These are phyloP conservation scores for Cercospora sojina DNA, from an alignment of 2,329 filamentous ascomycete species.

Conservation along the genomic window DNA sequence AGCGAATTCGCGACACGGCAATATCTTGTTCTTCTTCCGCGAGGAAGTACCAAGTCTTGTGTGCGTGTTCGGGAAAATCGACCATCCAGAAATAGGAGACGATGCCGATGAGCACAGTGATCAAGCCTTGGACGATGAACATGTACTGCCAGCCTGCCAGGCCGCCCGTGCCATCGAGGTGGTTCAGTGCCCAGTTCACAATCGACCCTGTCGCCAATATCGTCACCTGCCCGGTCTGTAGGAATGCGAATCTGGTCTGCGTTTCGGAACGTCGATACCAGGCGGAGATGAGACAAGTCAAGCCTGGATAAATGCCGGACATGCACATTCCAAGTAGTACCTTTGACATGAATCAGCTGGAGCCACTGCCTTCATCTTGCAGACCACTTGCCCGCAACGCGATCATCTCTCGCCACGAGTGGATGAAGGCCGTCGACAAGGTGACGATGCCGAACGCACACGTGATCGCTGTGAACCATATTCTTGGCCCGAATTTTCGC, in stretches of 20 bases:
- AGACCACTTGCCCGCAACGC: constrained; percentile 53
- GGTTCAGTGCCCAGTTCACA: constrained; percentile 68
- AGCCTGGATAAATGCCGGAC: constrained; percentile 54
- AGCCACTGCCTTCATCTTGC: neutral
- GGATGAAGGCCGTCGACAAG: constrained; percentile 66
- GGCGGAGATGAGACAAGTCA: constrained; percentile 53
- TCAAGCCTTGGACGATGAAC: constrained; percentile 65
- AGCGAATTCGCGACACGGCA: constrained; percentile 58
- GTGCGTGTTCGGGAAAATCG: constrained; percentile 64
- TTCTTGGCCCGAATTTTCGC: constrained; percentile 62
- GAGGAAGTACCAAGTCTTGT: constrained; percentile 59
- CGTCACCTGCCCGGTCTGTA: constrained; percentile 64
- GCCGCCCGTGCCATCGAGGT: constrained; percentile 56
- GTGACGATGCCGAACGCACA: constrained; percentile 64
- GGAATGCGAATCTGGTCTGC: constrained; percentile 63
- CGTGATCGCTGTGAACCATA: constrained; percentile 62
- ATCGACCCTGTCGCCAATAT: constrained; percentile 65
- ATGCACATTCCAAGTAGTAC: constrained; percentile 62
- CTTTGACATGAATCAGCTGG: neutral
- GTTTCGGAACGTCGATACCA: constrained; percentile 66
- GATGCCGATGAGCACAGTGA: constrained; percentile 58
- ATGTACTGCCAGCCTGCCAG: constrained; percentile 67
- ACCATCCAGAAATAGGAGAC: constrained; percentile 69
- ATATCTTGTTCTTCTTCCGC: constrained; percentile 56
- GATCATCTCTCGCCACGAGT: constrained; percentile 69